Percentiles rank a stretch among this genome's conserved stretches.
phyloP scores from a whole-genome alignment of 371 early-diverging fungal genomes.

The Mycotypha africana region DNA sequence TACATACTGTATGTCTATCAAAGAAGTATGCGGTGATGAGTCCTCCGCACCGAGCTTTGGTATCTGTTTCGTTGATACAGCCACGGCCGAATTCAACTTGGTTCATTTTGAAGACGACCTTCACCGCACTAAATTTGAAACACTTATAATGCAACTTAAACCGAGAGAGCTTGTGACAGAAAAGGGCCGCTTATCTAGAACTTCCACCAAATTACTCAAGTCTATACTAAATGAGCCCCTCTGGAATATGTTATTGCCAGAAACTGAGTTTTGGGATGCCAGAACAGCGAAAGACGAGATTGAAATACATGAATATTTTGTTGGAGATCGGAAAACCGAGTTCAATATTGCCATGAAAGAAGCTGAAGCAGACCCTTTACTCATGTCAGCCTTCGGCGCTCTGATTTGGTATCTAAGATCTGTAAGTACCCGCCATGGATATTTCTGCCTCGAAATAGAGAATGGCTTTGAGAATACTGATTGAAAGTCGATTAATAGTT shows the following conservation, averaged over 20 bases:
- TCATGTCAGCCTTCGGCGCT: conserved; percentile 75
- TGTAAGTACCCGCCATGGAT: conserved; percentile 33
- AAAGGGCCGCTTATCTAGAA: conserved; percentile 61
- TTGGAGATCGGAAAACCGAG: conserved; percentile 12
- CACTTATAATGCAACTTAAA: conserved; percentile 86
- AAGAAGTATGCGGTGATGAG: conserved; percentile 44
- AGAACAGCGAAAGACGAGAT: conserved; percentile 67
- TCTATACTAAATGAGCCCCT: conserved; percentile 53
- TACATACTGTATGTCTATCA: conserved; percentile 92
- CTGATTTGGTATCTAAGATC: conserved; percentile 72
- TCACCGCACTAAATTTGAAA: conserved; percentile 85
- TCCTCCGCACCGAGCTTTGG: conserved; percentile 55
- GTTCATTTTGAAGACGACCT: conserved; percentile 82
- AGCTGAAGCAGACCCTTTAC: conserved; percentile 29
- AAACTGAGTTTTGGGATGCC: conserved; percentile 82
- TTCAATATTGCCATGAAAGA: conserved; percentile 3
- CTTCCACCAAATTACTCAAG: conserved; percentile 71
- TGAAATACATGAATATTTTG: conserved; percentile 64
- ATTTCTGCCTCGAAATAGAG: too few species aligned
- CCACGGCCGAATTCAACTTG: conserved; percentile 88
- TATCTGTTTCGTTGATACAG: conserved; percentile 92
- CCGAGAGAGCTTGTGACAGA: conserved; percentile 88
- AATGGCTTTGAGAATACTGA: too few species aligned
- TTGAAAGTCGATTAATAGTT: too few species aligned
- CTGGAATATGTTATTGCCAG: conserved; percentile 71